Evolutionary conservation across 176 grass and related monocot species (phyloP), one percentile per base, ranked within the genome.

Genomic region (Oryza meyeriana): DNA sequence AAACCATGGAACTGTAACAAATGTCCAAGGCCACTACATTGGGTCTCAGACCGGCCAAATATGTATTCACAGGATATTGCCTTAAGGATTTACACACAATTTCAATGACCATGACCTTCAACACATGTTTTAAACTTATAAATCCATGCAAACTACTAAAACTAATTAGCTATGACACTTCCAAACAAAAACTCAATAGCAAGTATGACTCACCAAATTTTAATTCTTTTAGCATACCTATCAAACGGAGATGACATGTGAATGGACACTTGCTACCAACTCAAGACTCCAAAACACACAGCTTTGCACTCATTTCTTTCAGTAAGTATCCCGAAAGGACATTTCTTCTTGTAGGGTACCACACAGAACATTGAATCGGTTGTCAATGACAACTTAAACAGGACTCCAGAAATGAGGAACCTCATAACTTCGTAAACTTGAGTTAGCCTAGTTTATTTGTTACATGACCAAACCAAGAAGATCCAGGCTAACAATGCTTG

Each of bases 221-320:
- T 27, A n/a, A 72, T 61, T 79, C 24, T 82, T 58, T 72, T 61
- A 59, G 62, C 66, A 85, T 78, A 89, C 68, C 83, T 24, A 82
- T 17, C 41, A 77, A 64, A 30, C 25, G 12, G 32, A 71, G 78
- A 16, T 72, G 39, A 72, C 28, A 89, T 12, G n/a, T 9, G 44
- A 59, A 82, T 39, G 62, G 22, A 72, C 44, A 86, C 35, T 35
- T 77, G 27, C 57, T 81, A 81, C 52, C 55, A 81, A 89, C 22
- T 65, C 34, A 64, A 55, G 65, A 89, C 72, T 77, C 74, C 69
- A 66, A 77, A 76, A 55, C 41, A 61, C 61, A 84, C 28, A 84
- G 45, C 68, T 35, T 35, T 67, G 47, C 22, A 28, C 26, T 47
- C 10, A 10, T 58, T 83, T 76, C 8, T 63, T 32, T 77, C 18